Conservation (phyloP, 2,329 filamentous ascomycete species). For the Ciborinia camelliae region DNA sequence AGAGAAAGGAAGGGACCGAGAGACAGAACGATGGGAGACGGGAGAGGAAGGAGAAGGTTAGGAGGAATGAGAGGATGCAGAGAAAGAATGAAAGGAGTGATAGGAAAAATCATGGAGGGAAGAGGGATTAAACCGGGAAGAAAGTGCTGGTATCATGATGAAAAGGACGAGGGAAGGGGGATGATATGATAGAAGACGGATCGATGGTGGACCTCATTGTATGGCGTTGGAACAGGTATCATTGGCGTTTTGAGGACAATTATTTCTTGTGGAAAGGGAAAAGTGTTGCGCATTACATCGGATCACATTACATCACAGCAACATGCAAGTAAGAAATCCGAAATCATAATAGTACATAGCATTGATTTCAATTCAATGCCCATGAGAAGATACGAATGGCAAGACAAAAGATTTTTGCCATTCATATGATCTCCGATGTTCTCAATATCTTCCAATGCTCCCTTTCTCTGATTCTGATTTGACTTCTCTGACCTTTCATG, state of each 20-base stretch:
- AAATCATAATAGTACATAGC: conserved; percentile 8
- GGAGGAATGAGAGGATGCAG: conserved; percentile 67
- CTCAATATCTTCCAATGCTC: conserved; percentile 3
- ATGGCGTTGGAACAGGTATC: conserved; percentile 23
- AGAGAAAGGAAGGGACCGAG: conserved; percentile 59
- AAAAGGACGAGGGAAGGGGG: background rate
- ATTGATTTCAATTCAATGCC: conserved; percentile 1
- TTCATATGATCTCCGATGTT: background rate
- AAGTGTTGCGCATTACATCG: conserved; percentile 10
- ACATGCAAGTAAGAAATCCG: background rate
- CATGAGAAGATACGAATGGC: conserved; percentile 2
- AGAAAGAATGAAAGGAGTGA: conserved; percentile 59
- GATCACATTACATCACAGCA: background rate
- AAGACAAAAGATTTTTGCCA: conserved; percentile 1
- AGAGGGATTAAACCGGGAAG: conserved; percentile 4
- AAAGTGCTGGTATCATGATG: background rate
- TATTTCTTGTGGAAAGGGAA: conserved; percentile 8
- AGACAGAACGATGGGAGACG: conserved; percentile 60
- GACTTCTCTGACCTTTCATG: background rate
- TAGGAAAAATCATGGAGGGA: conserved; percentile 31
- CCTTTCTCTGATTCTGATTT: background rate
- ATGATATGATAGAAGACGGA: conserved; percentile 8
- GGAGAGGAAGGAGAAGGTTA: conserved; percentile 65
- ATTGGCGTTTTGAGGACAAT: conserved; percentile 15
- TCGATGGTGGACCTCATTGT: conserved; percentile 11